Base-by-base conservation (phyloP, 768 basidiomycete species). In the Mycena vulgaris region DNA sequence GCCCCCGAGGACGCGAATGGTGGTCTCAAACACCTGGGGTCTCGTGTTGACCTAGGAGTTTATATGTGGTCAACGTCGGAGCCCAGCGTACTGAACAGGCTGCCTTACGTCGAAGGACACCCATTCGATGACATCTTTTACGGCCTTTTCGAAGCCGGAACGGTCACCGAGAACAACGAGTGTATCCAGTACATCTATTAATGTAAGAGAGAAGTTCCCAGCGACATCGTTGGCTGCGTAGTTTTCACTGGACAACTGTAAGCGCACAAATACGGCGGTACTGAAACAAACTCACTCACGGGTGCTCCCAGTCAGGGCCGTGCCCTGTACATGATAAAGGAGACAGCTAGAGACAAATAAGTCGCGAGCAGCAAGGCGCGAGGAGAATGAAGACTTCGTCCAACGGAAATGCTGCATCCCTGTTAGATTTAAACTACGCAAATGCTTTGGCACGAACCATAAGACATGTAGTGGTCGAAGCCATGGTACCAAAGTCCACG, bases 1-100 rank as follows among this genome's bases (percentile, higher is more conserved):
- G 5, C 96, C 95, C 4, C 98, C 98, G 11, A 99, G 84, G 8
- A 96, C 95, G 30, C 97, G 90, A 63, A 99, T 99, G 1, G 95
- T 98, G 13, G 94, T 95, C 83, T 99, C 97, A 76, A 99, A 99
- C 5, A 99, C 93, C 86, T 99, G 97, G n/a, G 98, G 96, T 80
- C 91, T 95, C 47, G 95, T 95, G 80, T 98, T 92, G 52, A 70
- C 68, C 68, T 73, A 42, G 40, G 25, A 11, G 31, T 16, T n/a
- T 16, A 31, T 48, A 23, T 6, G 21, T 33, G 42, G 23, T 62
- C 30, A 47, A 25, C 25, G 16, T 49, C 0, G 13, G 8, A 10
- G 25, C 27, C 6, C 17, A 25, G 19, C 4, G 30, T 25, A 37
- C 21, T 39, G 23, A 30, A 45, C n/a, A 40, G 2, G 11, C 16